Evolutionary conservation across 1,139 yeast genomes (phyloP).

Genomic region (Blastobotrys arbuscula): DNA sequence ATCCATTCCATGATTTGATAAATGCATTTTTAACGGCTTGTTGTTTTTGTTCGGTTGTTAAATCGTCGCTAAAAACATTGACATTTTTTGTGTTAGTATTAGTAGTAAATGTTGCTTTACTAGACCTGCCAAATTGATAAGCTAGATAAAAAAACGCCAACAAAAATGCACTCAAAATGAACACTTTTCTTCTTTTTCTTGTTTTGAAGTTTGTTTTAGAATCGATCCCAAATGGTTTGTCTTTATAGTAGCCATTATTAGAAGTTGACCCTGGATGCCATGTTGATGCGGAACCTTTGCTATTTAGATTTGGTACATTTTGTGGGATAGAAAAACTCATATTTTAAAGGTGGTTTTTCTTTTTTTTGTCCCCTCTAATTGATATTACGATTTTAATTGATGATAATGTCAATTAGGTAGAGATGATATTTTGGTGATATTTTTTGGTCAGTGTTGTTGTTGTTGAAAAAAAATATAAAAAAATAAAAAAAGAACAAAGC

Average conservation of each 20-base stretch:
- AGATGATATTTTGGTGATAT: background rate
- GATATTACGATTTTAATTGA: too few relatives aligned
- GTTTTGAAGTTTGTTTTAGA: slow-evolving; percentile 15
- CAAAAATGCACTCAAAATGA: slow-evolving; percentile 18
- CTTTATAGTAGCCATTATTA: slow-evolving; percentile 29
- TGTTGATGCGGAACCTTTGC: too few relatives aligned
- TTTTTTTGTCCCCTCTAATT: too few relatives aligned
- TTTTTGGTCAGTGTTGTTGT: background rate
- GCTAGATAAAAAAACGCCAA: slow-evolving; percentile 22
- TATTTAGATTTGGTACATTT: slow-evolving; percentile 13
- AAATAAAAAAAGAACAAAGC: too few relatives aligned
- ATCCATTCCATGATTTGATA: slow-evolving; percentile 73
- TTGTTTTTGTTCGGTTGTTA: slow-evolving; percentile 43
- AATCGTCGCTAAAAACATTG: background rate
- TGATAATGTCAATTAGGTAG: too few relatives aligned
- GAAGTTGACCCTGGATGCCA: slow-evolving; percentile 8
- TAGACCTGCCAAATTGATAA: slow-evolving; percentile 20
- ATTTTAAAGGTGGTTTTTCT: background rate
- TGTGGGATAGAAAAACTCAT: slow-evolving; percentile 15
- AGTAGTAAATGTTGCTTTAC: background rate
- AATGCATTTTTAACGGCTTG: slow-evolving; percentile 58
- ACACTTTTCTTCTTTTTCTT: slow-evolving; percentile 15
- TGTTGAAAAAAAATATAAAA: background rate
- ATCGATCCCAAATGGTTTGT: slow-evolving; percentile 34
- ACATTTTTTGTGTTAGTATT: background rate